These are phyloP conservation scores for Candolleomyces eurysporus DNA, from an alignment of 768 basidiomycete genomes.

Conservation along the genomic window DNA sequence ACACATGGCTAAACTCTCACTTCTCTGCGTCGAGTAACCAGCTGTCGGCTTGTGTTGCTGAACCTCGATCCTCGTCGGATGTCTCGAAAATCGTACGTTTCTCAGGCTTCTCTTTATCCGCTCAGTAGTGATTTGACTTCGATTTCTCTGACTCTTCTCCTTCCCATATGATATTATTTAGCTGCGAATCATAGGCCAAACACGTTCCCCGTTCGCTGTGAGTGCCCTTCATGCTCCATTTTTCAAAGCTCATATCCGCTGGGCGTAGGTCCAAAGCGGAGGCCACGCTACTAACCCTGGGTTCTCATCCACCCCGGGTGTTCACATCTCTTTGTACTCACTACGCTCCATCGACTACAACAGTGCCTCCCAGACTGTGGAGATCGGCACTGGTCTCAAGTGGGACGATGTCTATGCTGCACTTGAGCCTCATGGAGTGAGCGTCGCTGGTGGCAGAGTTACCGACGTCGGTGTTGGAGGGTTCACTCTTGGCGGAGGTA, in stretches of 20 bases:
- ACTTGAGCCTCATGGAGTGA: constrained; percentile 46
- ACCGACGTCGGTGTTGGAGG: constrained; percentile 60
- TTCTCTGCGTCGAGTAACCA: not conserved
- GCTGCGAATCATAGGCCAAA: constrained; percentile 19
- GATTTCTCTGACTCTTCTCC: not conserved
- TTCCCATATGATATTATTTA: not conserved
- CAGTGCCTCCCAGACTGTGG: constrained; percentile 33
- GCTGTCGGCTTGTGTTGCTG: not conserved
- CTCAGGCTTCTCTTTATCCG: no score
- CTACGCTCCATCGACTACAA: constrained; percentile 48
- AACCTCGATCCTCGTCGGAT: not conserved
- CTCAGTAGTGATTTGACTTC: constrained; percentile 13
- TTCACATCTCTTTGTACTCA: constrained; percentile 54
- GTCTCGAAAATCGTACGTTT: not conserved
- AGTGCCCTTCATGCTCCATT: constrained; percentile 4
- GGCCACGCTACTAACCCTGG: constrained; percentile 55
- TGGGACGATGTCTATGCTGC: constrained; percentile 66
- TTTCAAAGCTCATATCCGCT: not conserved
- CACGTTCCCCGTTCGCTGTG: constrained; percentile 51
- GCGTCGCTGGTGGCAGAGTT: constrained; percentile 58
- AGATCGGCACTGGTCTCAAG: constrained; percentile 43
- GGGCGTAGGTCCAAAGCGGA: constrained; percentile 54
- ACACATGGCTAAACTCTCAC: no score
- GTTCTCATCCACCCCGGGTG: constrained; percentile 59
- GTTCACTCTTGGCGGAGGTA: constrained; percentile 56